Evolutionary conservation across 345 rosid genomes (phyloP), one percentile per base, ranked within the genome.

Genomic region (Kandelia obovata): DNA sequence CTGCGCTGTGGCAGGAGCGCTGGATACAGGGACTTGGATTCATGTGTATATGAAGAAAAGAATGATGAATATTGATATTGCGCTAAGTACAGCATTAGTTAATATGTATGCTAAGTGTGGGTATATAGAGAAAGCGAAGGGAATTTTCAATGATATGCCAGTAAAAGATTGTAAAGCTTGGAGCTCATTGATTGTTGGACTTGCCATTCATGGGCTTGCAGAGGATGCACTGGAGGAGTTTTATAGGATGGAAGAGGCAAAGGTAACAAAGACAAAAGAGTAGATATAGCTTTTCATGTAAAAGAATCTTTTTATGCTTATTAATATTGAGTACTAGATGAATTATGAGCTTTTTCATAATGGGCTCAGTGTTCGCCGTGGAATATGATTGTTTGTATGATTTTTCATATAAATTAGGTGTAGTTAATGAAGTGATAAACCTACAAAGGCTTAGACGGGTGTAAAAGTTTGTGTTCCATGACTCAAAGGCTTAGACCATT

Each of bases 51-150:
- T 71, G 15, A 57, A 63, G 43, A 71, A 46, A 46, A 13, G 52
- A 64, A 64, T 26, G 75, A 57, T 71, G 23, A 1, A 34, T 56
- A 25, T 63, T n/a, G 75, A 63, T 56, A 55, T 71, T 55, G 75
- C 64, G 57, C 75, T 71, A 27, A 46, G 47, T 39, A 71, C 75
- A 19, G 61, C 75, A 4, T 61, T 71, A 9, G 31, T 71, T 56
- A 71, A 71, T 57, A 63, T 71, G 68, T 71, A 62, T 27, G 63
- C 75, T 0, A 71, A 71, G 75, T 71, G 75, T 57, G 75, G 75
- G 39, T 63, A 53, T 21, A 30, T 71, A 34, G 75, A 71, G 57
- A 71, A 56, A 56, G 68, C 75, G 0, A 71, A 43, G 56, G 64
- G 64, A 64, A 64, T 71, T 71, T 71, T 71, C 64, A 39, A 71